Evolutionary conservation across 2,329 filamentous ascomycete species (phyloP), one percentile per base, ranked within the genome.

Genomic region (Nemania diffusa): DNA sequence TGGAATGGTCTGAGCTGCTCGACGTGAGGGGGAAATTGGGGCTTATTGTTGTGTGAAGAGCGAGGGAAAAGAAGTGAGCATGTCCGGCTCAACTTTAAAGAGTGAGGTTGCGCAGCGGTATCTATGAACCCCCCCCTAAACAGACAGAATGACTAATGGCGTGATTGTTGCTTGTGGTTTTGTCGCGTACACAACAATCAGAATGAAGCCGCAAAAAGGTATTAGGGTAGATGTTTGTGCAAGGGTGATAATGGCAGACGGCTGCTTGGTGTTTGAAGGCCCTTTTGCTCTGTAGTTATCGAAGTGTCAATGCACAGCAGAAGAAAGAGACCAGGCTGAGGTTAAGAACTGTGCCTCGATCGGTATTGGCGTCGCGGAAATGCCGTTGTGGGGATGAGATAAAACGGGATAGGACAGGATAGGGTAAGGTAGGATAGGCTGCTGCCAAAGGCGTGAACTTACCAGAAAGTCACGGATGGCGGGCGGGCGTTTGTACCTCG

Each of bases 341-440:
- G 63, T 66, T 42, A 50, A 46, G 55, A 32, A 55, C 52, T 57
- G 48, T 27, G 22, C 53, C 52, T 29, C 27, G 37, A 56, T 62
- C 62, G 57, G 66, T 57, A 59, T 69, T 69, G 63, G 66, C 20
- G 60, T 46, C 46, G 62, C 34, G 62, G 26, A 64, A 65, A 63
- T 59, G 60, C 56, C 46, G 63, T 57, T 40, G 68, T 66, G 66
- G 69, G 60, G 66, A 64, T 65, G 48, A 17, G 13, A 37, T 58
- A 37, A 46, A 32, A 26, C 5, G 32, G 32, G 24, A 46, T 37
- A 9, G 13, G 32, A 46, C 11, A 11, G 11, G 34, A 46, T 37
- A 9, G 13, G 24, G 34, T 22, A 11, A 7, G 22, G 53, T 55
- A 26, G n/a, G 17, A 29, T 60, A 34, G 27, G 20, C 24, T 57